Percentiles rank a stretch among this genome's conserved stretches.
These are phyloP conservation scores for Uronychia setigera DNA, from an alignment of 73 alveolate species.

Conservation along the genomic window DNA sequence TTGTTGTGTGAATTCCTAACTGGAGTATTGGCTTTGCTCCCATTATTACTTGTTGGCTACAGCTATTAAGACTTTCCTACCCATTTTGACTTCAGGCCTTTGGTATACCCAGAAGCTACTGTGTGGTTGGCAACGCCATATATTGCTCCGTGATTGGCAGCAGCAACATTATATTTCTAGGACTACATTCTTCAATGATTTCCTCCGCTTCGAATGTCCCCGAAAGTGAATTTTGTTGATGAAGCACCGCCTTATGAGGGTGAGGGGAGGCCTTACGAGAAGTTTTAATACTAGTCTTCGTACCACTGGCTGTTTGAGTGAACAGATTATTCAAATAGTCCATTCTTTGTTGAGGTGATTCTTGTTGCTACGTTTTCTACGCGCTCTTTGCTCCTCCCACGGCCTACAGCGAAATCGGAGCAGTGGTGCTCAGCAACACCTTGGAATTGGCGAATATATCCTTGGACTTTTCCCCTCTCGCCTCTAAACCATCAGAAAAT, in stretches of 20 bases:
- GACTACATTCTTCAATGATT: neutral
- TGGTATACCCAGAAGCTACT: neutral
- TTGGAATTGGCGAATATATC: neutral
- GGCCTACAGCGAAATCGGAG: neutral
- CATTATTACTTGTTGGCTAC: neutral
- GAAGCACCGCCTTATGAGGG: neutral
- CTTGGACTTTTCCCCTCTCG: neutral
- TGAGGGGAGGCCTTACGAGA: neutral
- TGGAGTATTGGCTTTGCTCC: neutral
- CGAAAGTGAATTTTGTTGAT: neutral
- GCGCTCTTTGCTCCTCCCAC: conserved; percentile 1
- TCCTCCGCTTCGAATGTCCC: neutral
- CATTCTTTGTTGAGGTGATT: neutral
- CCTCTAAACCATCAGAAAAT: neutral
- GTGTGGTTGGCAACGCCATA: neutral
- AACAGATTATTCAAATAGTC: neutral
- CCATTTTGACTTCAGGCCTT: neutral
- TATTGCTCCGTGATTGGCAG: neutral
- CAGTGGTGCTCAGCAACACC: neutral
- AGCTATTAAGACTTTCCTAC: neutral
- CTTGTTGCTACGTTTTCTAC: neutral
- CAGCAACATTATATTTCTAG: neutral
- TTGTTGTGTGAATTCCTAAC: neutral
- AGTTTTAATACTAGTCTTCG: neutral
- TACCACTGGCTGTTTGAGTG: neutral